These are phyloP conservation scores for Pleurotus tuber-regium DNA, from an alignment of 768 basidiomycete species.

Conservation along the genomic window DNA sequence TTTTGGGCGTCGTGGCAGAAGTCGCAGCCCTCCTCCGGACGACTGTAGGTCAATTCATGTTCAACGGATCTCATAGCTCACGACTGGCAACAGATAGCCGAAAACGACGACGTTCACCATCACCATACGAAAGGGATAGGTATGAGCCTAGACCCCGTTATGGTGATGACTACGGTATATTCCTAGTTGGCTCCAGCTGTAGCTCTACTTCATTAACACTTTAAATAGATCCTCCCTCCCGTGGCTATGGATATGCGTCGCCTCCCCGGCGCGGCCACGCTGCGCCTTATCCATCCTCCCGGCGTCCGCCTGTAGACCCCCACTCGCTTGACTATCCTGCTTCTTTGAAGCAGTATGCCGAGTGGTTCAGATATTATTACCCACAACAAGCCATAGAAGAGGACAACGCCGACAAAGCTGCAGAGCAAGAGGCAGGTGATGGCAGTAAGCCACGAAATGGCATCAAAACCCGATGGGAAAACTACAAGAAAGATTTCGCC, in stretches of 20 bases:
- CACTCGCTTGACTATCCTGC: conserved; percentile 82
- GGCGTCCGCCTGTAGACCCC: conserved; percentile 74
- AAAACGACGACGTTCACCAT: conserved; percentile 78
- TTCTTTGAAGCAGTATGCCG: conserved; percentile 78
- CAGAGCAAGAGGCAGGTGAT: conserved; percentile 80
- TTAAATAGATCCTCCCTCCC: conserved; percentile 60
- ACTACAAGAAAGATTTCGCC: conserved; percentile 90
- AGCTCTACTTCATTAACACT: conserved; percentile 9
- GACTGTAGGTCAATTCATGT: conserved; percentile 46
- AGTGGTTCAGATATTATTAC: conserved; percentile 81
- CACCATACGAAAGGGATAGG: conserved; percentile 80
- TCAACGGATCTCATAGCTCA: conserved; percentile 5
- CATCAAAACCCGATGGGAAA: conserved; percentile 84
- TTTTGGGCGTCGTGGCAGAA: conserved; percentile 66
- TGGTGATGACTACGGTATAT: conserved; percentile 77
- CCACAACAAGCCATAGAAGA: conserved; percentile 79
- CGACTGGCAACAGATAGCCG: conserved; percentile 43
- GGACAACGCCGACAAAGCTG: conserved; percentile 80
- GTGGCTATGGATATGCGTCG: conserved; percentile 55
- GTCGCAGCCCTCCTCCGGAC: conserved; percentile 67
- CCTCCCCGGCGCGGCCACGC: conserved; percentile 63
- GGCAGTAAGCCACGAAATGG: conserved; percentile 82
- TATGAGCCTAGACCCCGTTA: conserved; percentile 84
- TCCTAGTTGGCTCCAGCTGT: background rate
- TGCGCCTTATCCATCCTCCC: conserved; percentile 42